Conservation (phyloP, 2,329 filamentous ascomycete species). For the Arthrobotrys iridis region DNA sequence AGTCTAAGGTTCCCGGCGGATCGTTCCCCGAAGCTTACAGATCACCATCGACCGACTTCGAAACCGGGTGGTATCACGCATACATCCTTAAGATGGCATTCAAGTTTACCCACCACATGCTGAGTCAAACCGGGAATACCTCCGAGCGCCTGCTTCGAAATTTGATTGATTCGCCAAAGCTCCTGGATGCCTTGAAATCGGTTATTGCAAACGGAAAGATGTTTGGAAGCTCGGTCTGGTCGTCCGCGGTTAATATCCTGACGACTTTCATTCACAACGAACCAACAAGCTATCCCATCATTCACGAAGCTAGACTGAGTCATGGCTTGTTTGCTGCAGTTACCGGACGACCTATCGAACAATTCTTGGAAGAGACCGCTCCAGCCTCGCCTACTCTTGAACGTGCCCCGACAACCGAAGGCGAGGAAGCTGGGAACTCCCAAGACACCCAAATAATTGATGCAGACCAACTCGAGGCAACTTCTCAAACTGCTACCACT, state of each 20-base stretch:
- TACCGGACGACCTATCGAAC: constrained; percentile 64
- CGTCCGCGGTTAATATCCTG: constrained; percentile 87
- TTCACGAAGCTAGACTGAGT: constrained; percentile 91
- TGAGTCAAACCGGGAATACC: constrained; percentile 81
- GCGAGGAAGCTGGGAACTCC: constrained; percentile 33
- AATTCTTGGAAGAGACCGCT: constrained; percentile 36
- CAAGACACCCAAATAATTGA: constrained; percentile 53
- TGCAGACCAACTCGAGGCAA: constrained; percentile 35
- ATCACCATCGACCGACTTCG: constrained; percentile 89
- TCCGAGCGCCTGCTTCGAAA: constrained; percentile 91
- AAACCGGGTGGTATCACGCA: constrained; percentile 66
- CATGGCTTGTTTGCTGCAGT: constrained; percentile 85
- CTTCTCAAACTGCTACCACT: constrained; percentile 24
- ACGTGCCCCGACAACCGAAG: constrained; percentile 26
- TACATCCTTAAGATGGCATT: constrained; percentile 80
- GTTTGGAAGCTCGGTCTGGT: constrained; percentile 96
- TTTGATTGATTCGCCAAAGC: constrained; percentile 87
- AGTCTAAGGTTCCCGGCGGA: constrained; percentile 72
- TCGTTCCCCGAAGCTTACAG: constrained; percentile 77
- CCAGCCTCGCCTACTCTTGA: constrained; percentile 27
- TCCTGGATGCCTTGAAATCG: constrained; percentile 79
- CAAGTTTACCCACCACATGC: constrained; percentile 96
- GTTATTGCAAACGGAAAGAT: constrained; percentile 81
- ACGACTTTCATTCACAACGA: constrained; percentile 99
- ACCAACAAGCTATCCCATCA: constrained; percentile 94